These are phyloP conservation scores for Mortierella sp. DNA, from an alignment of 371 early-diverging fungal species.

Conservation along the genomic window DNA sequence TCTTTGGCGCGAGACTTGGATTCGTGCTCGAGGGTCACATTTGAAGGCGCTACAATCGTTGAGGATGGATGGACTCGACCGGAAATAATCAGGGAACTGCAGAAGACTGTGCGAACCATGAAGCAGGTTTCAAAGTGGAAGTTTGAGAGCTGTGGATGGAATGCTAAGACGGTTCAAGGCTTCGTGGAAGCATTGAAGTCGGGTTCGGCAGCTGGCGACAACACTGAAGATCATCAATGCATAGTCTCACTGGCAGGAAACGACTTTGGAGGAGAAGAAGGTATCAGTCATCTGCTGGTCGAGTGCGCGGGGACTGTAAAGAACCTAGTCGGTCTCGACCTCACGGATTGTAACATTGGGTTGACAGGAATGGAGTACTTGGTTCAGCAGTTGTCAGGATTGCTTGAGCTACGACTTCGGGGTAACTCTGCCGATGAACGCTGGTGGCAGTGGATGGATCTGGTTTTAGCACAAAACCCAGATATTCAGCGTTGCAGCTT, in stretches of 20 bases:
- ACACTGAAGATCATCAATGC: background rate
- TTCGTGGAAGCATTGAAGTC: conserved; percentile 16
- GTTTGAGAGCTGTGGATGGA: conserved; percentile 29
- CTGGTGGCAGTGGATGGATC: conserved; percentile 50
- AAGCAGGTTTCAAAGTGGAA: conserved; percentile 17
- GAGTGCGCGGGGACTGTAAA: background rate
- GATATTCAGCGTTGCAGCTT: conserved; percentile 10
- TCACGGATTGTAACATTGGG: conserved; percentile 31
- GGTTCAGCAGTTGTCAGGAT: conserved; percentile 6
- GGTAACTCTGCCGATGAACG: conserved; percentile 25
- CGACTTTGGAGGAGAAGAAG: conserved; percentile 10
- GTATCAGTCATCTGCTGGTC: conserved; percentile 16
- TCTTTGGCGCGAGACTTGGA: conserved; percentile 14
- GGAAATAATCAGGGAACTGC: conserved; percentile 21
- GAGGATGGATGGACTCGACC: conserved; percentile 30
- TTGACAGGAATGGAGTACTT: conserved; percentile 20
- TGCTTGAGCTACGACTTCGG: conserved; percentile 15
- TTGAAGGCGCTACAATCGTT: conserved; percentile 6
- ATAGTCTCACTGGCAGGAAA: conserved; percentile 22
- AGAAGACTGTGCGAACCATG: conserved; percentile 20
- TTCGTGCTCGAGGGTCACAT: conserved; percentile 4
- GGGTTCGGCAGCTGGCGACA: too few species aligned
- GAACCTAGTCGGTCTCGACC: conserved; percentile 13
- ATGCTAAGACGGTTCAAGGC: conserved; percentile 9
- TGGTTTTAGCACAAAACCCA: conserved; percentile 19